Base-by-base conservation (phyloP, 352 stramenopile genomes). In the Paralagenidium karlingii region DNA sequence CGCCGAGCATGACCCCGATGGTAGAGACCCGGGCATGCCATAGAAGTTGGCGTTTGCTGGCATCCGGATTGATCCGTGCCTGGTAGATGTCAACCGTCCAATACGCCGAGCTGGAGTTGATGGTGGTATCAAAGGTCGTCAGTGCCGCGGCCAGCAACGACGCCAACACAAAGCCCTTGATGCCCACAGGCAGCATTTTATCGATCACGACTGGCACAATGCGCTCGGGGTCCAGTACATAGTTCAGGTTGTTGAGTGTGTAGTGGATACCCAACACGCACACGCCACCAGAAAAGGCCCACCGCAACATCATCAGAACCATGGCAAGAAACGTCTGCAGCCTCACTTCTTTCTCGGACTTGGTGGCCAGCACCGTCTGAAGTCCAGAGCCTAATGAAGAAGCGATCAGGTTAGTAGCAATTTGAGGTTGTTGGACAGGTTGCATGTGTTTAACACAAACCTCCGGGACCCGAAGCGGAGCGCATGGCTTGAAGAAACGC, bases 41-140 rank as follows among this genome's bases (percentile, higher is more conserved):
- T 26, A 87, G 33, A 4, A 87, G 38, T 36, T 82, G 58, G 9
- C 39, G 45, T 34, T 83, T 63, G 9, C 52, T 70, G 9, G 74
- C 69, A 18, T 70, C 49, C 1, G 65, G 63, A 19, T 80, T 73
- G 16, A 87, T 40, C 4, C 82, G 56, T 8, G 74, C 68, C 42
- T 84, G 74, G 45, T 87, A 87, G 26, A 87, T 76, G 49, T 87
- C 74, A 6, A 87, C 70, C 1, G 74, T 83, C 74, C 74, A 87
- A 47, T 87, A 87, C 6, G 74, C 68, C 0, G 74, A 87, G 22
- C 68, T 59, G 32, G 60, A 79, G 48, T 87, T 82, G 58, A 87
- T 82, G 2, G 63, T 81, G 13, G 74, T 82, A 41, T 87, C 74
- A 43, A 87, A 87, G 2, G 74, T 87, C 19, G 74, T 87, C 13